Conservation (phyloP, 768 basidiomycete genomes). For the Cantharellus cinnabarinus region DNA sequence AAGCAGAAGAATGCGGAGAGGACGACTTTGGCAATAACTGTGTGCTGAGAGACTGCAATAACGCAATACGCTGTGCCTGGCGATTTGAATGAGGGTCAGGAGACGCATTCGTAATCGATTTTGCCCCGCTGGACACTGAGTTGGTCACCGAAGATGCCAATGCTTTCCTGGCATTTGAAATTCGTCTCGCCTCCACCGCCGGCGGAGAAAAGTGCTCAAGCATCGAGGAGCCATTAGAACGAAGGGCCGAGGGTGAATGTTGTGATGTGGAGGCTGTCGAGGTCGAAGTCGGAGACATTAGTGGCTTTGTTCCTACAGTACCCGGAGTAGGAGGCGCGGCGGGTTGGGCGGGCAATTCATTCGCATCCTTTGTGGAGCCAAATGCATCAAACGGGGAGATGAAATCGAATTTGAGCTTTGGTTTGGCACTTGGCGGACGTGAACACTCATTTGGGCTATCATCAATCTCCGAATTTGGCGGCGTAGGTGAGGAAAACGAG, state of each 20-base stretch:
- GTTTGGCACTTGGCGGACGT: neutral
- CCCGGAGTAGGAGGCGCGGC: neutral
- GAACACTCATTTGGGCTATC: too few relatives aligned
- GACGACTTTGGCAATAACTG: slow-evolving; percentile 49
- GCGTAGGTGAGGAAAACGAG: neutral
- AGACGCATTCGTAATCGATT: neutral
- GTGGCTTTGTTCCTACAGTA: neutral
- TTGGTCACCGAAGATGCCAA: neutral
- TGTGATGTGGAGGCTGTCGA: neutral
- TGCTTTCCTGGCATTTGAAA: slow-evolving; percentile 11
- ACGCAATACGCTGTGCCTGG: slow-evolving; percentile 34
- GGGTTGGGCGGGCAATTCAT: neutral
- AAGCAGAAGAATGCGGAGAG: neutral
- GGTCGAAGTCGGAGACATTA: neutral
- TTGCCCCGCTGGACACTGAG: neutral
- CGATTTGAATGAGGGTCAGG: neutral
- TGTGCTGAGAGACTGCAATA: slow-evolving; percentile 50
- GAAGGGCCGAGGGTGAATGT: neutral
- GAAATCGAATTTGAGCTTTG: slow-evolving; percentile 8
- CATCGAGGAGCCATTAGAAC: neutral
- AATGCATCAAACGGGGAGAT: slow-evolving; percentile 8
- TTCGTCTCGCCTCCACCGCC: neutral
- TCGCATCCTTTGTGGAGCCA: neutral
- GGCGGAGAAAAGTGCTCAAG: neutral
- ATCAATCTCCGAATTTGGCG: neutral